Evolutionary conservation across 1,139 yeast species (phyloP), one percentile per base, ranked within the genome.

Genomic region (Scheffersomyces illinoinensis): DNA sequence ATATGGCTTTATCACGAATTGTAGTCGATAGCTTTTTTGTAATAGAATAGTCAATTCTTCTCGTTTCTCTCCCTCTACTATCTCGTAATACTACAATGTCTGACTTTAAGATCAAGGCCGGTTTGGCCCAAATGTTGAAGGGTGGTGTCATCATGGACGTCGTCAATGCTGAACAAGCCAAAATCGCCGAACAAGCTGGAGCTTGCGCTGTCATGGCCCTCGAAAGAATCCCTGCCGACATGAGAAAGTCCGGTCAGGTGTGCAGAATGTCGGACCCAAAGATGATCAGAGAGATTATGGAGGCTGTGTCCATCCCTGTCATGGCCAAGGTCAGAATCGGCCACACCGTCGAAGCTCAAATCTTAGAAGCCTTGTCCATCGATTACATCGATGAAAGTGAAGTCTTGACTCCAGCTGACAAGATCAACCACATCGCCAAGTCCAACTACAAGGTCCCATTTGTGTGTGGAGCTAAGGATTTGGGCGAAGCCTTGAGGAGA

Each of bases 151-250:
- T 79, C 62, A 79, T 79, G 84, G 84, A 79, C 85, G 96, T 76
- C 53, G 83, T 79, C 56, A 79, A 75, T 58, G 79, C 79, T 39
- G 84, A 80, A 63, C 84, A 80, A 65, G 85, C 85, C 24, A 58
- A 62, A 61, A 85, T 91, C 61, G 97, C 97, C 46, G 96, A 91
- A 73, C 81, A 77, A 60, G 95, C 96, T 2, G 97, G 97, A 62
- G 97, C 97, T 14, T 89, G 92, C 76, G 96, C 97, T 12, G 97
- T 91, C 49, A 91, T 90, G 96, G 97, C 96, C 3, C 81, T 91
- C 65, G 97, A 91, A 75, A 80, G 90, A 67, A 91, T 91, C 59
- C 97, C 97, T 23, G 93, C 96, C 18, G 96, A 91, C 70, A 90
- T 91, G 86, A 83, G 96, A 68, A 88, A 87, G 61, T 86, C 90